Evolutionary conservation across 129 eudicot species (phyloP), one percentile per base, ranked within the genome.

Genomic region (Tanacetum coccineum): DNA sequence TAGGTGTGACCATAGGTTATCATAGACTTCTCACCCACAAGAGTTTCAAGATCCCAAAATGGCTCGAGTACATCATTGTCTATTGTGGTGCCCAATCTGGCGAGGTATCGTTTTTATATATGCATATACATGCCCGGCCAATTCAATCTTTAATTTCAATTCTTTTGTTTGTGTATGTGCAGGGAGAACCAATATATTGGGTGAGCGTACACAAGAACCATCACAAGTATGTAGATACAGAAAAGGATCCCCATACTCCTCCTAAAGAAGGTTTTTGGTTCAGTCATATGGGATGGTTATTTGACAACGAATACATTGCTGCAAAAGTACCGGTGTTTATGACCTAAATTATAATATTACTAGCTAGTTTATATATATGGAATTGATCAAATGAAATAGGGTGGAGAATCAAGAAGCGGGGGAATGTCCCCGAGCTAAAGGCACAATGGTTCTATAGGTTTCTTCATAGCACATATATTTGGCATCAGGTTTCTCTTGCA

Each of bases 221-320:
- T n/a, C 77, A 73, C 65, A 63, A 8, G 32, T 64, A 73, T 63
- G 6, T 70, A 3, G 77, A 73, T 4, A 73, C 65, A 39, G 64
- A 73, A 0, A 73, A 20, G 62, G 77, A 73, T 15, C 77, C 77
- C 11, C 57, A 39, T 53, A 3, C 42, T 8, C 71, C 77, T 0
- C n/a, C n/a, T n/a, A 22, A 0, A 48, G 47, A 53, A 11, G 77
- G 77, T 20, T 73, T 73, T 6, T 63, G 77, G 71, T 73, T 21
- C 3, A 14, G 77, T 73, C 52, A 73, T 64, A 9, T 73, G 12
- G 77, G 77, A 15, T 73, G 77, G 77, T 64, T 73, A 3, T 25
- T 1, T 73, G 9, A 73, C 77, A 53, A 62, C 52, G 58, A 73
- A 13, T 40, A 73, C 10, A 8, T 73, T 63, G 64, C 45, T 53